Evolutionary conservation across 345 rosid genomes (phyloP), one percentile per base, ranked within the genome.

Genomic region (Cardiospermum halicacabum): DNA sequence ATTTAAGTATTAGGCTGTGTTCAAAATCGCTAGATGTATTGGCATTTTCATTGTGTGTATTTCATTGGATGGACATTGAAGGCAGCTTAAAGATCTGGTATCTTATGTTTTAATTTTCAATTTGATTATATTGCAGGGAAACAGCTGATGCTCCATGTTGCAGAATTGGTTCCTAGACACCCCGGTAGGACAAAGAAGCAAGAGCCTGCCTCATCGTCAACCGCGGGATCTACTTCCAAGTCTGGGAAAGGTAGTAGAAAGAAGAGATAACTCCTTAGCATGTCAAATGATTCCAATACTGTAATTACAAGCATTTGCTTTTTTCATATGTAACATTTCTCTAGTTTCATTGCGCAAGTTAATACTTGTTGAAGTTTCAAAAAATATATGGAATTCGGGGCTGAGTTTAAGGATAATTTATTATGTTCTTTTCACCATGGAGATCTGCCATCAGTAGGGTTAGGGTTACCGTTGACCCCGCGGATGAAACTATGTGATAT

Each of bases 161-260:
- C 96, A 25, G 96, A 91, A 72, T 66, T 94, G 84, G 93, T 91
- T 56, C 96, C 93, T 1, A 82, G 88, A 67, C 97, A 91, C 75
- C 89, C 93, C 0, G 95, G 91, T 62, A 82, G 97, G 77, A 76
- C 78, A 30, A 91, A 89, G 85, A 87, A 91, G 74, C 91, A 80
- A 68, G 97, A 93, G 75, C 58, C 88, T 36, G 78, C 95, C 25
- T 59, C 91, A 9, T 74, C 88, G 11, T 72, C 85, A 64, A 62
- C 70, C 25, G 43, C 85, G 7, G 84, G 85, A 32, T 26, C 89
- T 53, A 78, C 89, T 49, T 80, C 88, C 27, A 87, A 91, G 78
- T 76, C 91, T 10, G 89, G 93, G 53, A 91, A 89, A 80, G 84
- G 91, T 45, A 87, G 96, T 51, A 91, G 62, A 67, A 94, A 91